A percentile compares a stretch with the other conserved stretches of the same genome.
Conservation (phyloP, 2,329 filamentous ascomycete genomes). For the Sporothrix mexicana region DNA sequence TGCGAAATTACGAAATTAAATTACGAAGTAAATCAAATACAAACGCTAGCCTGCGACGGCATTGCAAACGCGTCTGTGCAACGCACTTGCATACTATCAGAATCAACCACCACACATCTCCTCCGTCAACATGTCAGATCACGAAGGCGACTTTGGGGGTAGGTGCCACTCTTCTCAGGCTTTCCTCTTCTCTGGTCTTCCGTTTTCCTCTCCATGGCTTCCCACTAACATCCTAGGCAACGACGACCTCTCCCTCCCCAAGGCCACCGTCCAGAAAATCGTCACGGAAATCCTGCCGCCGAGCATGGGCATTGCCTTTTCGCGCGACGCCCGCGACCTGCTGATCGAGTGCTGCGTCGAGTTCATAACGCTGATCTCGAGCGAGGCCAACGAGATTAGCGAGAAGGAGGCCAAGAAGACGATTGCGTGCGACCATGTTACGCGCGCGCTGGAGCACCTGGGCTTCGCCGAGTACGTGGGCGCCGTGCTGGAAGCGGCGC, state of each 20-base stretch:
- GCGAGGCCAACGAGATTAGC: constrained; percentile 97
- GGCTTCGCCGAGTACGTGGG: constrained; percentile 93
- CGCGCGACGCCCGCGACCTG: constrained; percentile 92
- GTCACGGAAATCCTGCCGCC: constrained; percentile 89
- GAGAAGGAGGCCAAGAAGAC: constrained; percentile 99
- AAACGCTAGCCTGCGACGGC: too few relatives aligned
- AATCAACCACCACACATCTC: neutral
- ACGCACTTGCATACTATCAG: neutral
- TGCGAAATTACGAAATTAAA: too few relatives aligned
- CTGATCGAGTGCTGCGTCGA: constrained; percentile 99
- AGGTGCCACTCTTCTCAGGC: constrained; percentile 41
- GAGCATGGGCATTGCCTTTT: constrained; percentile 78
- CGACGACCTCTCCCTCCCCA: constrained; percentile 68
- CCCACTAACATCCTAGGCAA: constrained; percentile 50
- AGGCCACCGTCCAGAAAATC: constrained; percentile 79
- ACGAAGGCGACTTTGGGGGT: constrained; percentile 64
- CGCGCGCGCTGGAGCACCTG: constrained; percentile 88
- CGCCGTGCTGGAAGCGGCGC: constrained; percentile 83
- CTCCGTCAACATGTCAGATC: constrained; percentile 63
- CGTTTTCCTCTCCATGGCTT: neutral
- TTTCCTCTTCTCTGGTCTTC: too few relatives aligned
- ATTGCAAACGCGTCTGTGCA: too few relatives aligned
- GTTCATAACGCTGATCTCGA: constrained; percentile 98
- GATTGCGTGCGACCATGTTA: constrained; percentile 97
- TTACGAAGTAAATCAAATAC: too few relatives aligned